phyloP scores from a whole-genome alignment of 1,284 basidiomycete genomes.

The Ustilago bromivora region DNA sequence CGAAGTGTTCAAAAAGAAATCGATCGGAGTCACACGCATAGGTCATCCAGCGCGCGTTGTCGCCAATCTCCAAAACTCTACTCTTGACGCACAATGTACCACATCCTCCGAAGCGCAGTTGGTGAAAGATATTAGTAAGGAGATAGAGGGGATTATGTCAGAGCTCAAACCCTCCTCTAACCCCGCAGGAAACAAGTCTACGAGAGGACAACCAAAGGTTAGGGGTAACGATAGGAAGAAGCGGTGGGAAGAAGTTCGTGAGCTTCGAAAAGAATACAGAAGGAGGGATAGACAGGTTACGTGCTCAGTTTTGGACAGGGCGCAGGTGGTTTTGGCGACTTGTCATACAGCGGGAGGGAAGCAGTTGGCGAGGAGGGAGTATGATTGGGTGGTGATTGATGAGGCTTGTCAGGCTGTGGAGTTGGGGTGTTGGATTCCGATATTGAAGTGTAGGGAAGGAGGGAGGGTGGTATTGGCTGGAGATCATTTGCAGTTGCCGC shows the following conservation, averaged over 20 bases:
- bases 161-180: conserved; percentile 42
- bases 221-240: conserved; percentile 84
- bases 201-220: conserved; percentile 71
- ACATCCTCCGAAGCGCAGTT: conserved; percentile 58
- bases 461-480: conserved; percentile 67
- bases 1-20: conserved; percentile 48
- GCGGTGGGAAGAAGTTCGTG: conserved; percentile 90
- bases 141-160: conserved; percentile 44
- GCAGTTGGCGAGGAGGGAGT: conserved; percentile 69
- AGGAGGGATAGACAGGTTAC: conserved; percentile 87
- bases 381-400: conserved; percentile 93
- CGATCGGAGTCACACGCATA: conserved; percentile 55
- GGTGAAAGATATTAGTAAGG: conserved; percentile 58
- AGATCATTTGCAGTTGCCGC: conserved; percentile 77
- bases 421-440: conserved; percentile 95
- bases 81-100: conserved; percentile 87
- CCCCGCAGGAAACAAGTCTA: conserved; percentile 63
- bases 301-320: conserved; percentile 80
- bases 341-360: conserved; percentile 78
- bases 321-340: conserved; percentile 88
- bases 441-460: conserved; percentile 72
- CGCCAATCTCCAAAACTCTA: conserved; percentile 79
- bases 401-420: conserved; percentile 94
- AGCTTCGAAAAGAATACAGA: conserved; percentile 91
- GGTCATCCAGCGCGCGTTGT: conserved; percentile 88